Evolutionary conservation across 257 asterid genomes (phyloP), one percentile per base, ranked within the genome.

Genomic region (Solanum sejunctum): DNA sequence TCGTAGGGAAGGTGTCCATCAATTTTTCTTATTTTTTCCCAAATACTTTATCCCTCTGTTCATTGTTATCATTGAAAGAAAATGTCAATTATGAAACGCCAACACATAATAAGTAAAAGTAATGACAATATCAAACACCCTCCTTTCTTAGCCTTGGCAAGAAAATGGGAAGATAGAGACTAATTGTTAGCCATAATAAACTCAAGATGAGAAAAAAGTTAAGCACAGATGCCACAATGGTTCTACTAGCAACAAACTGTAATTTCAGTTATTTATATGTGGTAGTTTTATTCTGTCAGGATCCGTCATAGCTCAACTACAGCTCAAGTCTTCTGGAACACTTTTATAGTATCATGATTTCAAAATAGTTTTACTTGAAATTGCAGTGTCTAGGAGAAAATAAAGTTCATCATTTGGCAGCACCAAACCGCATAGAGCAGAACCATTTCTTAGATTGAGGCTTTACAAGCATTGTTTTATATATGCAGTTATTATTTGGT

Each of bases 401-500:
- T 83, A 84, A 77, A 83, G 85, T 58, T 91, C 95, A 93, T 86
- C 95, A 89, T 70, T 93, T 93, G 43, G 92, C 93, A 57, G 58
- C 91, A 23, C 98, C 93, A 81, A 88, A 89, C 87, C 91, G 88
- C 90, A 92, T 71, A 91, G 98, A 96, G 93, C 98, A 94, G 81
- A 93, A 86, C 99, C 99, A 96, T 83, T 94, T 96, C 81, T 94
- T 94, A 63, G 94, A 84, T 61, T 90, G 95, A 87, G 93, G 93
- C 89, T 92, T 93, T 60, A 94, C 97, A 55, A 93, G 92, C 81
- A 91, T 93, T 51, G 90, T 84, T 77, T 87, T 87, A 57, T 81
- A 92, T 88, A 90, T 89, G 85, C 85, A 87, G 56, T 81, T 88
- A 60, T 78, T 85, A 87, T 89, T 91, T 47, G 93, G 89, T 1